Evolutionary conservation across 139 green algal species (phyloP).

Genomic region (Closterium sp.): DNA sequence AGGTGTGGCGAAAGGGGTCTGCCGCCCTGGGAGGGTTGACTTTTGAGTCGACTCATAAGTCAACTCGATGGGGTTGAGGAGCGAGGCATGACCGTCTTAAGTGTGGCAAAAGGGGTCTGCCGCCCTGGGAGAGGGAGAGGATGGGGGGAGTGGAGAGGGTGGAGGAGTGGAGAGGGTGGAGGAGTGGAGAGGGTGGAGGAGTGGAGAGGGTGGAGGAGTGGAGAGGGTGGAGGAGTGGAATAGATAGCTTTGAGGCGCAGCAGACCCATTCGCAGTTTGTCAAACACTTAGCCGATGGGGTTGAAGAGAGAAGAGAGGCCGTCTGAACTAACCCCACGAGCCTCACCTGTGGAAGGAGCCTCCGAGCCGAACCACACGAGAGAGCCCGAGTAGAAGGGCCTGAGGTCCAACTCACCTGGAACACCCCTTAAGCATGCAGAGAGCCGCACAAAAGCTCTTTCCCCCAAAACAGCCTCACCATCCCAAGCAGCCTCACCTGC

Average conservation of each 20-base stretch:
- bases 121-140: slow-evolving; percentile 21
- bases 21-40: slow-evolving; percentile 35
- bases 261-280: slow-evolving; percentile 76
- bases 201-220: too few species aligned
- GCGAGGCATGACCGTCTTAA: slow-evolving; percentile 64
- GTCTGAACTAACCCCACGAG: slow-evolving; percentile 31
- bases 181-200: too few species aligned
- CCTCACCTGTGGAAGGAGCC: slow-evolving; percentile 62
- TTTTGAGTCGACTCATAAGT: too few species aligned
- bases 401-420: slow-evolving; percentile 78
- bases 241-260: background rate
- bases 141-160: too few species aligned
- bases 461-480: slow-evolving; percentile 4
- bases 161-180: too few species aligned
- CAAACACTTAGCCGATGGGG: slow-evolving; percentile 74
- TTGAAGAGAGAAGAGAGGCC: slow-evolving; percentile 76
- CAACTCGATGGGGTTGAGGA: background rate
- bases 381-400: slow-evolving; percentile 90
- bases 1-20: slow-evolving; percentile 66
- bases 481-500: too few species aligned
- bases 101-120: slow-evolving; percentile 68
- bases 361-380: slow-evolving; percentile 69
- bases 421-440: too few species aligned
- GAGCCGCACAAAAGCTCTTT: too few species aligned
- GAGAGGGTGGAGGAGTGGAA: background rate